These are phyloP conservation scores for Pleurotus djamor DNA, from an alignment of 768 basidiomycete species.

Conservation along the genomic window DNA sequence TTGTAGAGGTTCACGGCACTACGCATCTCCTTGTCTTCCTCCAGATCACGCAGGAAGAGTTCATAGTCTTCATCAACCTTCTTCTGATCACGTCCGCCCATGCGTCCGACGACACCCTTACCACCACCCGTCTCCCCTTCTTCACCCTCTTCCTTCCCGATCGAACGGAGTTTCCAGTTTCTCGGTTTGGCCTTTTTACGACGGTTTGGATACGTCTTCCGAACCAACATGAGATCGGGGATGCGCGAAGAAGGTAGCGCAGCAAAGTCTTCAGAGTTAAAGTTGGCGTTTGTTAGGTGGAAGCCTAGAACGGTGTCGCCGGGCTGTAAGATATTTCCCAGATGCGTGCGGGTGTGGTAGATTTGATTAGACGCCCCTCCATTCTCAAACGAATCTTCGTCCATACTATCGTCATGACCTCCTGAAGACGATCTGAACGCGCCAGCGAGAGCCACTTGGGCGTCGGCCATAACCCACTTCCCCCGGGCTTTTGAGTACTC, in stretches of 20 bases:
- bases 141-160: slow-evolving; percentile 89
- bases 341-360: slow-evolving; percentile 94
- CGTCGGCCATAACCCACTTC: slow-evolving; percentile 76
- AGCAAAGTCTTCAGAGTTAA: slow-evolving; percentile 88
- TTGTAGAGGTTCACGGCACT: slow-evolving; percentile 87
- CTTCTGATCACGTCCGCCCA: slow-evolving; percentile 87
- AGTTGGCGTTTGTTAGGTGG: slow-evolving; percentile 86
- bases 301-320: slow-evolving; percentile 94
- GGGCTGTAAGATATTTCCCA: slow-evolving; percentile 88
- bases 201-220: slow-evolving; percentile 93
- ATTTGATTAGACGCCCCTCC: slow-evolving; percentile 69
- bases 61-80: slow-evolving; percentile 98
- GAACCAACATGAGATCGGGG: slow-evolving; percentile 91
- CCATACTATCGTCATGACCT: slow-evolving; percentile 55
- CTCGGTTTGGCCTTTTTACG: slow-evolving; percentile 87
- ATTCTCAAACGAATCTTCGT: slow-evolving; percentile 40
- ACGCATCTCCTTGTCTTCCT: slow-evolving; percentile 93
- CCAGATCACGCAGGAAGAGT: slow-evolving; percentile 88
- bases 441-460: slow-evolving; percentile 85
- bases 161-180: slow-evolving; percentile 87
- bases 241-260: slow-evolving; percentile 61
- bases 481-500: slow-evolving; percentile 58
- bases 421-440: slow-evolving; percentile 61
- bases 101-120: slow-evolving; percentile 82
- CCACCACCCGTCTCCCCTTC: slow-evolving; percentile 54